Evolutionary conservation across 306 rosid genomes (phyloP).

Genomic region (Lathyrus tuberosus): DNA sequence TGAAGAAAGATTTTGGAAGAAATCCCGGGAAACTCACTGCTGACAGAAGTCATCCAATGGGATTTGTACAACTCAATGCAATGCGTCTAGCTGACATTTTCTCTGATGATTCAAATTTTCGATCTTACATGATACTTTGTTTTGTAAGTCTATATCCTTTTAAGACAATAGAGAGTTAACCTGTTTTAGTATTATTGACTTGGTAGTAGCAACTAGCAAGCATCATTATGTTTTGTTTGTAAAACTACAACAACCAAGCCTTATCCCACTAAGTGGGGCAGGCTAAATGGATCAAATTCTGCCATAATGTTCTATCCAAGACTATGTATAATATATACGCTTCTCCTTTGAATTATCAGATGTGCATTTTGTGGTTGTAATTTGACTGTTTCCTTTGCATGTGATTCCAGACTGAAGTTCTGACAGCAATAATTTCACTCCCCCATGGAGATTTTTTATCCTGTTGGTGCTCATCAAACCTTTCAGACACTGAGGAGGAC

Average conservation of each 20-base stretch:
- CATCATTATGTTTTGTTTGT: slow-evolving; percentile 19
- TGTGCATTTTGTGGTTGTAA: slow-evolving; percentile 31
- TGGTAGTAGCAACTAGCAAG: slow-evolving; percentile 4
- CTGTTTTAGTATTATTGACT: slow-evolving; percentile 23
- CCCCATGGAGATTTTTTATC: slow-evolving; percentile 84
- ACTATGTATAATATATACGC: slow-evolving; percentile 17
- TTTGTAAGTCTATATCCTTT: slow-evolving; percentile 63
- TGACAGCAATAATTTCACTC: slow-evolving; percentile 85
- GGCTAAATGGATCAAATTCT: no score
- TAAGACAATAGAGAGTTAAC: slow-evolving; percentile 26
- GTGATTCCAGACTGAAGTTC: slow-evolving; percentile 79
- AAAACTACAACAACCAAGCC: background rate
- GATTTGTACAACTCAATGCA: slow-evolving; percentile 93
- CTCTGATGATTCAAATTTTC: slow-evolving; percentile 94
- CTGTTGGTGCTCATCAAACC: slow-evolving; percentile 93
- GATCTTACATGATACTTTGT: slow-evolving; percentile 72
- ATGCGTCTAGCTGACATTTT: slow-evolving; percentile 93
- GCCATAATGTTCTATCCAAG: no score
- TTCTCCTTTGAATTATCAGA: slow-evolving; percentile 39
- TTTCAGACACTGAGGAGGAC: slow-evolving; percentile 76
- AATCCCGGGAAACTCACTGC: slow-evolving; percentile 48
- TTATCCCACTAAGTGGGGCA: no score
- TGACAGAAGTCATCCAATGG: slow-evolving; percentile 68
- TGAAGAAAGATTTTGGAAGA: slow-evolving; percentile 73
- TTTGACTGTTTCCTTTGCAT: slow-evolving; percentile 50